Conservation (phyloP, 805 yeast species). For the Wickerhamomyces rabaulensis region DNA sequence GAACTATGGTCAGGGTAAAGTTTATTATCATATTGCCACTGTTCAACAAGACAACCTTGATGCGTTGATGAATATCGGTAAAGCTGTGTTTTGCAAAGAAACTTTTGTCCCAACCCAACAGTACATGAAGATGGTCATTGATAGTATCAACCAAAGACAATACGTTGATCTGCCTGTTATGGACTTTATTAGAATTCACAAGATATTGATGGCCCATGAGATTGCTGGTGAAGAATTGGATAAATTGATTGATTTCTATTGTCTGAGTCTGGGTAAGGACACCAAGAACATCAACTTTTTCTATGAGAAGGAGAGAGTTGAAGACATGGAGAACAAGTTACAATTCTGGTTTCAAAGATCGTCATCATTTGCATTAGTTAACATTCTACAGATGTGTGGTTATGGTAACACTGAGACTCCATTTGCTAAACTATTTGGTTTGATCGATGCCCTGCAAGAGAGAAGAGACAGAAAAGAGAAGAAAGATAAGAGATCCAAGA, state of each 20-base stretch:
- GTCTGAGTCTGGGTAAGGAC: constrained; percentile 29
- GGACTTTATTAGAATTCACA: constrained; percentile 26
- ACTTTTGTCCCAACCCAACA: constrained; percentile 82
- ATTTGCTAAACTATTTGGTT: constrained; percentile 66
- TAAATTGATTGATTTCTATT: constrained; percentile 4
- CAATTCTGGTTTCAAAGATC: constrained; percentile 77
- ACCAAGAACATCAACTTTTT: constrained; percentile 60
- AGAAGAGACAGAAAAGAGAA: constrained; percentile 68
- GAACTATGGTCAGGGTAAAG: constrained; percentile 78
- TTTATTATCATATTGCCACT: constrained; percentile 83
- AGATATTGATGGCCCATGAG: constrained; percentile 19
- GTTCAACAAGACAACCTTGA: constrained; percentile 69
- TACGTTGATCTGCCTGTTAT: constrained; percentile 32
- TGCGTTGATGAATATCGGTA: constrained; percentile 75
- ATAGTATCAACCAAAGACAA: constrained; percentile 60
- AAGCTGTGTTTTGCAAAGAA: constrained; percentile 72
- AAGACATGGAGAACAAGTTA: constrained; percentile 27
- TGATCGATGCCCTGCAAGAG: constrained; percentile 68
- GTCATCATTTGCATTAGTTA: constrained; percentile 69
- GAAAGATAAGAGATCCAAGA: constrained; percentile 37
- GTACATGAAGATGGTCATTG: constrained; percentile 71
- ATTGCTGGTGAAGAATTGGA: constrained; percentile 43
- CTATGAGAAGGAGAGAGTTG: constrained; percentile 31
- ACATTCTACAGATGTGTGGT: constrained; percentile 69
- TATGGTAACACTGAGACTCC: constrained; percentile 75